Evolutionary conservation across 331 rosid species (phyloP), one percentile per base, ranked within the genome.

Genomic region (Quercus phellos): DNA sequence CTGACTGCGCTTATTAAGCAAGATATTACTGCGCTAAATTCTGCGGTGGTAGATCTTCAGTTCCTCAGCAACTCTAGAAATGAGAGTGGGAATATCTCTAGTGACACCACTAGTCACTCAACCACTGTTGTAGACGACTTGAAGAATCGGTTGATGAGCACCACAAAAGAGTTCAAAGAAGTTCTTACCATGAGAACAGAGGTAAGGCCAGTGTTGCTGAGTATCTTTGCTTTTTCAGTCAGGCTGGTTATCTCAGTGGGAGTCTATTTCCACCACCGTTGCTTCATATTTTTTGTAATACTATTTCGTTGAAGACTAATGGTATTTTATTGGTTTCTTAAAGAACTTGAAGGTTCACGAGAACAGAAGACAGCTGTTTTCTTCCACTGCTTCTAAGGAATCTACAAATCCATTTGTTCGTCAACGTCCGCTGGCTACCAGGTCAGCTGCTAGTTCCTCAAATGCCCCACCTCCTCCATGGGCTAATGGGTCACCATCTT

Each of bases 121-220:
- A 91, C 94, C 50, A 91, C 93, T 11, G 96, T 93, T 77, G 98
- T 95, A 0, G 99, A 95, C 81, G 98, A 93, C 82, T 86, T 93
- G n/a, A 95, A 93, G 89, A 95, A 91, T 29, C 89, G 94, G 43
- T 78, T 93, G 68, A 93, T 93, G 98, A 88, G 91, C 30, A 12
- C 99, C 73, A 95, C 97, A 27, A 95, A 93, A 83, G 98, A 91
- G 76, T 95, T 95, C 74, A 95, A 93, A 84, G 99, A 95, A 78
- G 99, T 95, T 56, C 98, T 95, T 61, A 95, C 98, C 78, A 86
- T 90, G 93, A 81, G 97, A 80, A 95, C 96, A 24, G 97, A 92
- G 91, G 99, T 93, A 86, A 74, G 29, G 42, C 77, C 32, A 50
- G 66, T 76, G 17, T 46, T 85, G 70, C 34, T 27, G 43, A 71